phyloP scores from a whole-genome alignment of 768 basidiomycete genomes.

The Lentinula raphanica region DNA sequence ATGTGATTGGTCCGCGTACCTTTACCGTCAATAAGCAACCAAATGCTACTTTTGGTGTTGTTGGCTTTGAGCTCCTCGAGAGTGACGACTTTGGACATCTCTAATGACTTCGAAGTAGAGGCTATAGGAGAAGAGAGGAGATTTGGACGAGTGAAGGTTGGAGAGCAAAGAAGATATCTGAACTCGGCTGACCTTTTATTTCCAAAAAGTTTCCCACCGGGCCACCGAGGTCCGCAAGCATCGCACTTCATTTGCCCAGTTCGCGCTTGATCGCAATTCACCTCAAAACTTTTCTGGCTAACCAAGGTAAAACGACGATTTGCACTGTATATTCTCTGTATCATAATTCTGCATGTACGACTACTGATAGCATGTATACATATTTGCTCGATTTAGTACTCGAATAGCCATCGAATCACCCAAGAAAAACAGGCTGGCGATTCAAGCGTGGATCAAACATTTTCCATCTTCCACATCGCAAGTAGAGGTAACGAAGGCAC shows the following conservation, averaged over 20 bases:
- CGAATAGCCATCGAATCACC: slow-evolving; percentile 52
- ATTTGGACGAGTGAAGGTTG: slow-evolving; percentile 15
- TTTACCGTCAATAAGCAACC: slow-evolving; percentile 80
- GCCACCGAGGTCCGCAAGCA: background rate
- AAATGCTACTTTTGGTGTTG: slow-evolving; percentile 70
- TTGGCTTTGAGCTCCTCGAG: slow-evolving; percentile 76
- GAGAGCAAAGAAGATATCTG: slow-evolving; percentile 22
- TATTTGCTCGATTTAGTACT: slow-evolving; percentile 73
- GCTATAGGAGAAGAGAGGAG: slow-evolving; percentile 14
- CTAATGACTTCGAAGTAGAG: slow-evolving; percentile 25
- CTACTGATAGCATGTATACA: background rate
- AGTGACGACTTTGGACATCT: slow-evolving; percentile 52
- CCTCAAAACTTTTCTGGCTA: background rate
- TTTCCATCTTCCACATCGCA: slow-evolving; percentile 62
- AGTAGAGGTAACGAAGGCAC: slow-evolving; percentile 80
- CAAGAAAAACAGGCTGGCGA: slow-evolving; percentile 40
- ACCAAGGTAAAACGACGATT: background rate
- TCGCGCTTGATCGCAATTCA: background rate
- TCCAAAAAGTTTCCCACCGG: slow-evolving; percentile 22
- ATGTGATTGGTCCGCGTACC: slow-evolving; percentile 48
- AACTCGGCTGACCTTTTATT: slow-evolving; percentile 15
- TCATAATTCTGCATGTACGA: background rate
- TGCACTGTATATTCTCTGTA: background rate
- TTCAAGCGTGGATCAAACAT: slow-evolving; percentile 75
- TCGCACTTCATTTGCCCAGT: background rate